Conservation (phyloP, 2,329 filamentous ascomycete species). For the Calonectria montana region DNA sequence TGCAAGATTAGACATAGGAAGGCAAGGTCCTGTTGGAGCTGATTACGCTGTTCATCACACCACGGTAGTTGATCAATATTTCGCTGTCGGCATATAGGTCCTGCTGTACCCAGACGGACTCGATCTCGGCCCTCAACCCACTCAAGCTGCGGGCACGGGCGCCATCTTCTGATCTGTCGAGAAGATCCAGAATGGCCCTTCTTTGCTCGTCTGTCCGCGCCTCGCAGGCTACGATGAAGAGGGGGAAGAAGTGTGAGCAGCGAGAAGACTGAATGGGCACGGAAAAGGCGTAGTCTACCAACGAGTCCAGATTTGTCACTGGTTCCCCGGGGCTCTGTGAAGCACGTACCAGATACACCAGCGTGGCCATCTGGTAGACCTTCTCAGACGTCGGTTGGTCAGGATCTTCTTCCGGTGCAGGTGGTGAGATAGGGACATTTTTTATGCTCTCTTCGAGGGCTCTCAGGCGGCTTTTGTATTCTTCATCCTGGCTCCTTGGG, state of each 20-base stretch:
- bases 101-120: slow-evolving; percentile 48
- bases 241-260: slow-evolving; percentile 49
- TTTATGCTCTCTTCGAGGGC: slow-evolving; percentile 23
- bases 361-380: slow-evolving; percentile 30
- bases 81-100: slow-evolving; percentile 48
- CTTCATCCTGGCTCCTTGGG: slow-evolving; percentile 11
- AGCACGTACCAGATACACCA: slow-evolving; percentile 32
- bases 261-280: slow-evolving; percentile 15
- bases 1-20: slow-evolving; percentile 7
- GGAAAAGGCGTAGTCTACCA: slow-evolving; percentile 33
- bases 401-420: not conserved
- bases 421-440: not conserved
- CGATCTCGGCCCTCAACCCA: slow-evolving; percentile 37
- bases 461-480: slow-evolving; percentile 23
- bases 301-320: slow-evolving; percentile 29
- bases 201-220: slow-evolving; percentile 48
- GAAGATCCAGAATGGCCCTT: slow-evolving; percentile 43
- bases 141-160: slow-evolving; percentile 37
- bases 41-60: slow-evolving; percentile 35
- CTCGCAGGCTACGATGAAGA: slow-evolving; percentile 50
- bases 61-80: slow-evolving; percentile 44
- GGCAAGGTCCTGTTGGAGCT: slow-evolving; percentile 29
- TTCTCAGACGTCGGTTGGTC: not conserved
- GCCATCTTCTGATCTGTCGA: slow-evolving; percentile 40
- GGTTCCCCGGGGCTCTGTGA: slow-evolving; percentile 40